Percentiles rank a stretch among this genome's conserved stretches.
Conservation (phyloP, 2,329 filamentous ascomycete species). For the Monosporascus sp. region DNA sequence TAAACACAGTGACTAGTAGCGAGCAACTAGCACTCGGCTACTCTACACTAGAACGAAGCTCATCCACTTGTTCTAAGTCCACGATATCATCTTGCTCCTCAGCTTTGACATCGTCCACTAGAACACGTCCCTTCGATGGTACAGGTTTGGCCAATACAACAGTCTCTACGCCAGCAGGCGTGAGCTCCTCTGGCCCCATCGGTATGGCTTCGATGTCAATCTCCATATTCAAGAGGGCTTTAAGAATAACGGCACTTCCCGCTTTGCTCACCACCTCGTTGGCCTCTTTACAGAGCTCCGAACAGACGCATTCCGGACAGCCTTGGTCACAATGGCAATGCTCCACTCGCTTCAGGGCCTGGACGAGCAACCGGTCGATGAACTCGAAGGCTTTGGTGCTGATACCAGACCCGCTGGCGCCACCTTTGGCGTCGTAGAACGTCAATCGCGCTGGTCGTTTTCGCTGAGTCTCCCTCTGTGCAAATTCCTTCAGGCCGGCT, state of each 20-base stretch:
- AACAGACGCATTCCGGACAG: conserved; percentile 86
- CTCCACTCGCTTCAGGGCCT: conserved; percentile 72
- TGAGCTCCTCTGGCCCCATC: conserved; percentile 72
- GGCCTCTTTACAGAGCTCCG: conserved; percentile 75
- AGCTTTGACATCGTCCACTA: conserved; percentile 16
- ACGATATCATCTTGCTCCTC: conserved; percentile 15
- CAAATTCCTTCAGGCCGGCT: conserved; percentile 79
- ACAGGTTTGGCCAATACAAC: conserved; percentile 70
- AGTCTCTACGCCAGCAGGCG: conserved; percentile 73
- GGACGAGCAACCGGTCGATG: conserved; percentile 68
- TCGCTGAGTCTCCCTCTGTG: conserved; percentile 59
- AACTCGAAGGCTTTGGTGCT: conserved; percentile 93
- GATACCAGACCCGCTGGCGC: conserved; percentile 76
- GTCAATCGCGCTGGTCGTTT: conserved; percentile 85
- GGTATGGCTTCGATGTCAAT: conserved; percentile 82
- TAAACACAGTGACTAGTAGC: neutral
- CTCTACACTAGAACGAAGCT: neutral
- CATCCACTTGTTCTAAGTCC: conserved; percentile 1
- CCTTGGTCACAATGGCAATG: conserved; percentile 72
- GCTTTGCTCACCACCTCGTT: conserved; percentile 95
- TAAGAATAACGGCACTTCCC: conserved; percentile 76
- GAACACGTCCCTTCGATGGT: conserved; percentile 29
- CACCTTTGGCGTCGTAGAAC: conserved; percentile 94
- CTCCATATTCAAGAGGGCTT: conserved; percentile 66
- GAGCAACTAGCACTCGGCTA: neutral